Base-by-base conservation (phyloP, 1,139 yeast species). In the Pichia sp. region DNA sequence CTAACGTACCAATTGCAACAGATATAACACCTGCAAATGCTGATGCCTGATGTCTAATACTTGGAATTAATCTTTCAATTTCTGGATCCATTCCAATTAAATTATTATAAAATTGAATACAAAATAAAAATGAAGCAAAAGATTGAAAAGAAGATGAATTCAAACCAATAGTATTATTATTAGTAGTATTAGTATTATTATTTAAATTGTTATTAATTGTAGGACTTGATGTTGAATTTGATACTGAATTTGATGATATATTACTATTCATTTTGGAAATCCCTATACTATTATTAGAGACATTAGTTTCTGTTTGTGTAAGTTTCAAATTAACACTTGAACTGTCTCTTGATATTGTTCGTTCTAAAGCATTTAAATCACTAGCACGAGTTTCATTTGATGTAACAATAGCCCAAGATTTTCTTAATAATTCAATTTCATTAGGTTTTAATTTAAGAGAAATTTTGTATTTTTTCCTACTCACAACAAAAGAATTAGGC, bases 1-100 rank as follows among this genome's bases (percentile, higher is more conserved):
- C 68, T 38, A 66, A 50, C 12, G 62, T 60, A 36, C 58, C 53
- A 46, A 66, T 62, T 1, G 69, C 66, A 25, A 60, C 56, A 40
- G 65, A 60, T 37, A 66, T 53, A 27, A 66, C 87, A 4, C 92
- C 92, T 1, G 94, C 89, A 68, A 86, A 82, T 22, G 90, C 76
- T 8, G 79, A 77, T 0, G 94, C 89, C 64, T 66, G 69, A 49
- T 65, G 69, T 36, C 57, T 55, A 39, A 66, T 61, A 30, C 64
- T 62, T 4, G 69, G 69, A 35, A 66, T 60, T 41, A 64, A 41
- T 25, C 54, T 58, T 37, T 58, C 64, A 47, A 65, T 56, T 16
- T 54, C 55, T 1, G 68, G 67, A 43, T 57, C 57, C 53, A 58
- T 50, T 0, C 60, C 50, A 39, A 64, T 57, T 35, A 66, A 51